Conservation (phyloP, 768 basidiomycete genomes). For the Boletellus sp. region DNA sequence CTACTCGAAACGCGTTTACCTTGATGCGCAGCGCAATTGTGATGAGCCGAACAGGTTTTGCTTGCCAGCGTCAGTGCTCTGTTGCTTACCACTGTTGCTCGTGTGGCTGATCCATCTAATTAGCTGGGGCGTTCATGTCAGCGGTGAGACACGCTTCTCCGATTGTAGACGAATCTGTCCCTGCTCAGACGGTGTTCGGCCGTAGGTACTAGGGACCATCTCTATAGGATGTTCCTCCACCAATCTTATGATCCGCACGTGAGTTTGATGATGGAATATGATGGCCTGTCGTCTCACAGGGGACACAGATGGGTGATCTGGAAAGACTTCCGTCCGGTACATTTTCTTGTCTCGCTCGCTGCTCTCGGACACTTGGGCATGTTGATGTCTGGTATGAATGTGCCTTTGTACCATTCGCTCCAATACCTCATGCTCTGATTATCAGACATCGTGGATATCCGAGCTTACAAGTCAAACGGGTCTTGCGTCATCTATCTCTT, state of each 20-base stretch:
- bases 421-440: neutral
- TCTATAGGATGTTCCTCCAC: constrained; percentile 11
- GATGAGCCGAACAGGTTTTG: neutral
- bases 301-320: constrained; percentile 16
- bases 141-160: constrained; percentile 1
- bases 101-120: neutral
- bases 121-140: neutral
- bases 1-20: neutral
- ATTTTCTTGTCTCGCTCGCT: neutral
- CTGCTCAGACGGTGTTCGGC: neutral
- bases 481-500: constrained; percentile 1
- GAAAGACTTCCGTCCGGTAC: constrained; percentile 4
- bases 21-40: constrained; percentile 5
- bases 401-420: neutral
- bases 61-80: constrained; percentile 8
- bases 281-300: neutral
- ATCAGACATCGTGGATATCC: constrained; percentile 3
- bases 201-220: constrained; percentile 3
- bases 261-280: neutral
- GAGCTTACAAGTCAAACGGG: neutral
- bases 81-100: neutral
- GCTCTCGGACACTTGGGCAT: constrained; percentile 11
- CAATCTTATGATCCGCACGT: constrained; percentile 20
- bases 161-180: neutral
- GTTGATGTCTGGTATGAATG: constrained; percentile 4